Evolutionary conservation across 1,139 yeast species (phyloP), one percentile per base, ranked within the genome.

Genomic region (Entelexis sorbosivorans): DNA sequence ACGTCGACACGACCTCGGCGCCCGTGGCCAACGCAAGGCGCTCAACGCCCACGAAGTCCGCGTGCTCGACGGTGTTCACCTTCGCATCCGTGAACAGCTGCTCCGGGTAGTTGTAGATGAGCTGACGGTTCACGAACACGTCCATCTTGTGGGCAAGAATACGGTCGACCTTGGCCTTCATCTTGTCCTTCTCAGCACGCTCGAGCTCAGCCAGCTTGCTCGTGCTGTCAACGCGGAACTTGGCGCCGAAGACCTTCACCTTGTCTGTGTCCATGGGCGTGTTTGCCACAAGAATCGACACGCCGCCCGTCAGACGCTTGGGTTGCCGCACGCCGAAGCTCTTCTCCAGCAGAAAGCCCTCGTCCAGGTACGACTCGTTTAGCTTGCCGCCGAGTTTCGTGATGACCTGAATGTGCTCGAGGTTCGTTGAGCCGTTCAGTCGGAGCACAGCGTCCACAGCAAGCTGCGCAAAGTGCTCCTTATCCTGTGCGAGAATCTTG

Each of bases 31-130:
- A 74, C 5, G 98, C 96, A 60, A 91, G 76, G 66, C 98, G 81
- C 72, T 91, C 98, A 54, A 91, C 88, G 62, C 98, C 99, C 64
- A 87, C 98, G 62, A 93, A 93, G 69, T 93, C 99, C 20, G 98
- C 98, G 65, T 93, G 98, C 70, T 91, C 98, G 58, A 91, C 87
- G 33, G 96, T 81, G 69, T 87, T 89, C 63, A 91, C 84, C 53
- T 82, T 80, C 43, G 87, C 70, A 63, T 91, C 98, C 7, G 95
- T 78, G 64, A 91, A 86, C 59, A 91, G 74, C 68, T 87, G 96
- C 70, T 91, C 98, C 31, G 99, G 98, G 76, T 91, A 93, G 71
- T 91, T 96, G 70, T 91, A 93, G 63, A 91, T 91, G 63, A 93
- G 78, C 69, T 91, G 98, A 65, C 98, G 80, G 71, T 91, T 91